phyloP scores from a whole-genome alignment of 2,329 filamentous ascomycete species.

The Fusarium mundagurra region DNA sequence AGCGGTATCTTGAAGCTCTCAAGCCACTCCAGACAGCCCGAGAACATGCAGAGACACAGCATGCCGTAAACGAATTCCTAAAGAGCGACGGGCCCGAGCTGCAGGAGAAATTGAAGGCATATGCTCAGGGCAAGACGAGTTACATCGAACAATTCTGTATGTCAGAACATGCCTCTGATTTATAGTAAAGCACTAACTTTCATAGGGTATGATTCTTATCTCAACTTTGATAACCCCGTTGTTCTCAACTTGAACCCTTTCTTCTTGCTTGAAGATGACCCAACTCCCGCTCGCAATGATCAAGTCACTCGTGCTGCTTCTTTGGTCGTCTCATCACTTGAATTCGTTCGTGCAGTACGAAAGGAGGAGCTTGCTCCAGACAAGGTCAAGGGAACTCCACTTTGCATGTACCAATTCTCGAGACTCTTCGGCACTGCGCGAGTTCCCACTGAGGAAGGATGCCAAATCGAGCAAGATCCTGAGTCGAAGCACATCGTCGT shows the following conservation, averaged over 20 bases:
- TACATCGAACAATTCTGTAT: slow-evolving; percentile 99
- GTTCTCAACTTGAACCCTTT: slow-evolving; percentile 98
- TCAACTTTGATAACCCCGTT: slow-evolving; percentile 97
- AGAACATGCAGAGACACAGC: slow-evolving; percentile 84
- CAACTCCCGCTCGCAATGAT: slow-evolving; percentile 94
- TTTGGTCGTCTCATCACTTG: slow-evolving; percentile 86
- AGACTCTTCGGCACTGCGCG: slow-evolving; percentile 93
- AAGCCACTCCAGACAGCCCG: slow-evolving; percentile 82
- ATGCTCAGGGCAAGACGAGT: slow-evolving; percentile 89
- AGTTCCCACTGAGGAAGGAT: slow-evolving; percentile 93
- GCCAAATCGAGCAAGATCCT: slow-evolving; percentile 94
- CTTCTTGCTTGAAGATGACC: slow-evolving; percentile 96
- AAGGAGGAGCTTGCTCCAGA: slow-evolving; percentile 94
- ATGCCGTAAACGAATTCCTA: slow-evolving; percentile 85
- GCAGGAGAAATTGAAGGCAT: slow-evolving; percentile 89
- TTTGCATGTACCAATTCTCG: slow-evolving; percentile 99
- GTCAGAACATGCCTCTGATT: background rate
- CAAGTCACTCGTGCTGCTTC: slow-evolving; percentile 96
- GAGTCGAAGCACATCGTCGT: slow-evolving; percentile 94
- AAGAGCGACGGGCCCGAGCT: slow-evolving; percentile 82
- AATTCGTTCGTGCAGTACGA: slow-evolving; percentile 91
- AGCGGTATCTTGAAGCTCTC: slow-evolving; percentile 81
- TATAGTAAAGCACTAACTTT: slow-evolving; percentile 11
- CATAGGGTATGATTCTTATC: slow-evolving; percentile 95
- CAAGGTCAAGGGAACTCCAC: slow-evolving; percentile 80